A percentile compares a stretch with the other conserved stretches of the same genome.
These are phyloP conservation scores for Marsdenia floribunda DNA, from an alignment of 257 asterid genomes.

Conservation along the genomic window DNA sequence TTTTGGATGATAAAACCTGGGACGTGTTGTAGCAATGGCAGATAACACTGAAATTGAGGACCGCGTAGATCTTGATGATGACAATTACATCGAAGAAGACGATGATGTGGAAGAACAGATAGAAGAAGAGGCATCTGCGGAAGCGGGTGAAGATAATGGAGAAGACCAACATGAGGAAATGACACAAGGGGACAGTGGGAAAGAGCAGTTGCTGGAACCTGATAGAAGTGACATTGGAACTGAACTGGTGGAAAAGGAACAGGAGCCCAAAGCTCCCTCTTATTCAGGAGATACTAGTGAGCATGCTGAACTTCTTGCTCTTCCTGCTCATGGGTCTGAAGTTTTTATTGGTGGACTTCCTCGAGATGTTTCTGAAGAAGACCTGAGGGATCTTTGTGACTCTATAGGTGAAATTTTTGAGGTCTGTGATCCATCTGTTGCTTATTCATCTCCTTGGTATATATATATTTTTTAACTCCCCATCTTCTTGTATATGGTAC, in stretches of 20 bases:
- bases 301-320: constrained; percentile 65
- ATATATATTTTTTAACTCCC: neutral
- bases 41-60: constrained; percentile 84
- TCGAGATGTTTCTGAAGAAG: constrained; percentile 74
- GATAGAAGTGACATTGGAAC: constrained; percentile 30
- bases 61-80: constrained; percentile 89
- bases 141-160: constrained; percentile 54
- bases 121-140: constrained; percentile 70
- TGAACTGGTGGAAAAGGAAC: constrained; percentile 45
- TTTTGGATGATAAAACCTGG: constrained; percentile 43
- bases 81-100: constrained; percentile 77
- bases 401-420: constrained; percentile 69
- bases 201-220: constrained; percentile 44
- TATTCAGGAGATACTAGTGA: constrained; percentile 37
- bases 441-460: neutral
- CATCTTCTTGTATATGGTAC: neutral
- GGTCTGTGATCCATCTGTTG: constrained; percentile 39
- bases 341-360: constrained; percentile 90
- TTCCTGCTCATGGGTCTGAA: constrained; percentile 95
- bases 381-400: constrained; percentile 75
- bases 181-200: constrained; percentile 51
- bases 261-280: constrained; percentile 29
- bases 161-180: constrained; percentile 54
- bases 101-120: constrained; percentile 71
- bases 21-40: constrained; percentile 47